These are phyloP conservation scores for Mucor circinelloides DNA, from an alignment of 371 early-diverging fungal species.

Conservation along the genomic window DNA sequence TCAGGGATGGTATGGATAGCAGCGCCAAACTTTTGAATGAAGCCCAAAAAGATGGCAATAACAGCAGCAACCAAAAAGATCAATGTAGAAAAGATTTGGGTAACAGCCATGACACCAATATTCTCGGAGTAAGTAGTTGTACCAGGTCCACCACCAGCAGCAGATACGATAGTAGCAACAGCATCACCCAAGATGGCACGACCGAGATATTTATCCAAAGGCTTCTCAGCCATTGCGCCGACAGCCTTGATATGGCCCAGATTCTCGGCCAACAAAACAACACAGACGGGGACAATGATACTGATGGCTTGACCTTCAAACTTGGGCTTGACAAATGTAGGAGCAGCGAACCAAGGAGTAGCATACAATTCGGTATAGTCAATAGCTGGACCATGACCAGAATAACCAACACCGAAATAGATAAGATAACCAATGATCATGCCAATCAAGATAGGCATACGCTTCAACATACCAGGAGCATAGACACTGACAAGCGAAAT, in stretches of 20 bases:
- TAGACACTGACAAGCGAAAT: slow-evolving; percentile 53
- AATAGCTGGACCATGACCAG: slow-evolving; percentile 45
- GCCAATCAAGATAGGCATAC: slow-evolving; percentile 57
- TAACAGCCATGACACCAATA: slow-evolving; percentile 59
- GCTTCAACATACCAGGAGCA: slow-evolving; percentile 44
- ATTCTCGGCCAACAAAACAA: slow-evolving; percentile 59
- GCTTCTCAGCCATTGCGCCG: slow-evolving; percentile 48
- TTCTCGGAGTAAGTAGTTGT: slow-evolving; percentile 63
- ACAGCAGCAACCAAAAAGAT: slow-evolving; percentile 57
- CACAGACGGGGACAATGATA: slow-evolving; percentile 56
- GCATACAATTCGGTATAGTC: slow-evolving; percentile 46
- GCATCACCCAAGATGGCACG: slow-evolving; percentile 63
- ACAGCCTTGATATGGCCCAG: slow-evolving; percentile 64
- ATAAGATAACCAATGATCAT: slow-evolving; percentile 52
- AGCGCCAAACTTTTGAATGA: slow-evolving; percentile 64
- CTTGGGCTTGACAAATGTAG: slow-evolving; percentile 34
- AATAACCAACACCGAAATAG: slow-evolving; percentile 43
- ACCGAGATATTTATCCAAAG: slow-evolving; percentile 53
- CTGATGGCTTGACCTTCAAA: slow-evolving; percentile 55
- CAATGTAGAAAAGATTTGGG: slow-evolving; percentile 58
- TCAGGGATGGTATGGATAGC: slow-evolving; percentile 58
- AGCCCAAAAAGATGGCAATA: slow-evolving; percentile 58
- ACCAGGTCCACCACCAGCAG: slow-evolving; percentile 53
- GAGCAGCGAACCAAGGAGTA: slow-evolving; percentile 45
- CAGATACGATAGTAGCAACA: slow-evolving; percentile 56